Conservation (phyloP, 495 filamentous ascomycete species). For the Parathielavia appendiculata region DNA sequence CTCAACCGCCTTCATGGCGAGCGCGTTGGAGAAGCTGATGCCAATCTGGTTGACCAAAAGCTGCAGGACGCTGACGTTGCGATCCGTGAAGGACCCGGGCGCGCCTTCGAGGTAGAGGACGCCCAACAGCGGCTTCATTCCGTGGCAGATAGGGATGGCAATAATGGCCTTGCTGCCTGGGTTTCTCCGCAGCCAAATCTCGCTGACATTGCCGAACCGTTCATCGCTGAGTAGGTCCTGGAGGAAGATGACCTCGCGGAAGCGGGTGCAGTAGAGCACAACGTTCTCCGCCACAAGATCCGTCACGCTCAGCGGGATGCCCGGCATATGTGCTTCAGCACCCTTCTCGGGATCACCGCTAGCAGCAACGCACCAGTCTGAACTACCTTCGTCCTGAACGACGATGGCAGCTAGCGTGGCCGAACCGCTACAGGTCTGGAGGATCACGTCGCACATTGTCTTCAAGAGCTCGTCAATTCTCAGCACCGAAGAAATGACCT, state of each 20-base stretch:
- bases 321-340: slow-evolving; percentile 56
- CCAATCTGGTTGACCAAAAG: slow-evolving; percentile 84
- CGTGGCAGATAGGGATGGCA: slow-evolving; percentile 78
- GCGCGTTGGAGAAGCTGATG: slow-evolving; percentile 81
- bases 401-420: slow-evolving; percentile 76
- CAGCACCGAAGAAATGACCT: slow-evolving; percentile 85
- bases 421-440: slow-evolving; percentile 74
- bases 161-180: slow-evolving; percentile 73
- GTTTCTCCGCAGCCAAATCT: slow-evolving; percentile 62
- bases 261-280: slow-evolving; percentile 75
- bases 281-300: slow-evolving; percentile 67
- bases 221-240: slow-evolving; percentile 80
- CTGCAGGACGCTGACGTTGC: slow-evolving; percentile 79
- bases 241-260: slow-evolving; percentile 76
- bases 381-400: slow-evolving; percentile 27
- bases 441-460: slow-evolving; percentile 86
- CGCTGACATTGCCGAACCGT: slow-evolving; percentile 74
- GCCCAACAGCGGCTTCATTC: slow-evolving; percentile 65
- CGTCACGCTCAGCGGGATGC: slow-evolving; percentile 60
- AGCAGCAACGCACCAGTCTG: slow-evolving; percentile 60
- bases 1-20: slow-evolving; percentile 74
- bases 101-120: slow-evolving; percentile 83
- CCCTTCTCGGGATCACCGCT: slow-evolving; percentile 65
- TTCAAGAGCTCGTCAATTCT: slow-evolving; percentile 76
- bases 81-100: slow-evolving; percentile 79